Base-by-base conservation (phyloP, 345 rosid species). In the Hibiscus mutabilis region DNA sequence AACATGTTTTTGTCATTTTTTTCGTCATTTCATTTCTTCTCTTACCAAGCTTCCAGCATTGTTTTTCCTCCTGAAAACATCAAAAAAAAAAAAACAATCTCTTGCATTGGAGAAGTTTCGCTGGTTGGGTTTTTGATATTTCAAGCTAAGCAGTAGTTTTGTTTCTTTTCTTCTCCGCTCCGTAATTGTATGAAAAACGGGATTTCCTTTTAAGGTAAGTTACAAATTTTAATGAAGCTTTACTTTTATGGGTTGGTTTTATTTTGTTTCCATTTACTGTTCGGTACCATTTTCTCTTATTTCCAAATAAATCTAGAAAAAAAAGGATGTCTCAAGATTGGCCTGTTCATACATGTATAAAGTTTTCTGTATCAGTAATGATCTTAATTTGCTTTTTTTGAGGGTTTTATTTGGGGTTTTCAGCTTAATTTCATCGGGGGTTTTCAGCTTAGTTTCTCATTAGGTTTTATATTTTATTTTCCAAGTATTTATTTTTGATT, bases 381-480 rank as follows among this genome's bases (percentile, higher is more conserved):
- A 19, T 53, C 21, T 53, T 53, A 3, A 53, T 53, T 52, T 6
- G 1, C 18, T 52, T 18, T 52, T 52, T 52, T 52, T 25, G 29
- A 25, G 29, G 29, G 29, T 25, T 25, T 25, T 25, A 25, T 25
- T 27, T 27, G 6, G 35, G 35, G 35, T 31, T 27, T 27, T 27
- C 31, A 27, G 31, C 1, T 53, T 53, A 18, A 27, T 55, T 19
- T 55, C 25, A 55, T 55, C 9, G 14, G 25, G 22, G 58, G 27
- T 25, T 25, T 25, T 18, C 21, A 16, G 16, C 21, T n/a, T n/a
- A 55, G 59, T 12, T 55, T 31, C 35, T 4, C 31, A 2, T 31
- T 31, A 31, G 9, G 5, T 16, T 49, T 46, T 11, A 12, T 46
- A 24, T 74, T 57, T 73, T 63, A 15, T 73, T 73, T 74, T 52